Conservation (phyloP, 176 grass and related monocot species). For the Oropetium thomaeum region DNA sequence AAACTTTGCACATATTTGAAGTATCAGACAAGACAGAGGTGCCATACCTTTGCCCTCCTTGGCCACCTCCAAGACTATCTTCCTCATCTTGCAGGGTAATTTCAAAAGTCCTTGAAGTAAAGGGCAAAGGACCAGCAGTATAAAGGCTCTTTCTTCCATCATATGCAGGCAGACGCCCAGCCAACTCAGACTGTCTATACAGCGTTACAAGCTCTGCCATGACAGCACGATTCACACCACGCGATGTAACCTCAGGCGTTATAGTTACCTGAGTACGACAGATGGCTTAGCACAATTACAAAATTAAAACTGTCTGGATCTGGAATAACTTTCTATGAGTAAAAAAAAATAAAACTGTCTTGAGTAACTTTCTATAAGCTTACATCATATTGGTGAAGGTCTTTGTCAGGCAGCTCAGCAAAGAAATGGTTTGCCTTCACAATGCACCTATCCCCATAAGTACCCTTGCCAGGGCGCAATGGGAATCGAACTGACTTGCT, state of each 20-base stretch:
- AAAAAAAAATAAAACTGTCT: slow-evolving; percentile 3
- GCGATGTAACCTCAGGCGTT: slow-evolving; percentile 72
- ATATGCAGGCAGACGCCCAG: slow-evolving; percentile 75
- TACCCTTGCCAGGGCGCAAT: slow-evolving; percentile 83
- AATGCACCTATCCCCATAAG: slow-evolving; percentile 70
- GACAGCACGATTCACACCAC: slow-evolving; percentile 91
- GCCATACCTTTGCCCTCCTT: slow-evolving; percentile 47
- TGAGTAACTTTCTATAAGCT: slow-evolving; percentile 19
- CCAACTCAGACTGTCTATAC: slow-evolving; percentile 59
- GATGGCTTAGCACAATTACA: slow-evolving; percentile 14
- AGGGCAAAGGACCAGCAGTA: slow-evolving; percentile 81
- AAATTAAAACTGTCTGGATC: neutral
- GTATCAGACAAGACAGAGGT: neutral
- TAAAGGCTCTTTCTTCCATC: slow-evolving; percentile 94
- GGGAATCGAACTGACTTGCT: slow-evolving; percentile 85
- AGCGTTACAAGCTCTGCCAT: slow-evolving; percentile 67
- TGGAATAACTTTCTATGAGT: neutral
- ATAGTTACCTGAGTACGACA: slow-evolving; percentile 63
- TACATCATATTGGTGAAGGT: slow-evolving; percentile 96
- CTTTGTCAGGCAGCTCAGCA: slow-evolving; percentile 88
- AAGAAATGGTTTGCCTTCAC: slow-evolving; percentile 98
- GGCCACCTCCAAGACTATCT: slow-evolving; percentile 51
- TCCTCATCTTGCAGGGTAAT: slow-evolving; percentile 77
- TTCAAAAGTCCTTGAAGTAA: slow-evolving; percentile 72
- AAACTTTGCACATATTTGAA: neutral